Evolutionary conservation across 2,329 filamentous ascomycete species (phyloP), one percentile per base, ranked within the genome.

Genomic region (Coniella vitis): DNA sequence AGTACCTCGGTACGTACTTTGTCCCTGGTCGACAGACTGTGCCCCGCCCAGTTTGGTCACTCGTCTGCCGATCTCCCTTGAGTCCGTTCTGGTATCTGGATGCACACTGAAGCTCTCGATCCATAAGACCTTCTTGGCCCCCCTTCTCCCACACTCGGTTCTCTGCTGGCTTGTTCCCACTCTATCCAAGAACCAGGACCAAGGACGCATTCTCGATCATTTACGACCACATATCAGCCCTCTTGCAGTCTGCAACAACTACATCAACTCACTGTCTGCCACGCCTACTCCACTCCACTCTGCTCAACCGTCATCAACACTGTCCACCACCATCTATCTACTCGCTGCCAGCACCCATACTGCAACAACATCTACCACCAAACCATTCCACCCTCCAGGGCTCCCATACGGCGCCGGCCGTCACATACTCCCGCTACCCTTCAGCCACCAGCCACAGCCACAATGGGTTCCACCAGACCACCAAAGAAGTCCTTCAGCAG

Each of bases 401-500:
- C n/a, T n/a, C n/a, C n/a, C n/a, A n/a, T n/a, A n/a, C n/a, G n/a
- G n/a, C n/a, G n/a, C n/a, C n/a, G n/a, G n/a, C n/a, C n/a, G n/a
- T n/a, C n/a, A n/a, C n/a, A n/a, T n/a, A 46, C 38, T 45, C 49
- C 47, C 12, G 17, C 19, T 38, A 45, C 48, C 38, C 22, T 19
- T 41, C 8, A 7, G 5, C 38, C 7, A 29, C 17, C 38, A 29
- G 7, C 31, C 37, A 43, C 42, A 45, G 41, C 36, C 49, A 57
- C 36, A 42, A 66, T 64, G 62, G 61, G 61, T 48, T 59, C 60
- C 21, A 53, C 63, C 55, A 60, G 68, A 51, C 66, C 67, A 41
- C 51, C 62, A 45, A 61, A 64, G 55, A 60, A 60, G 19, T 62
- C 66, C 53, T 70, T 66, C 60, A 59, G 60, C 50, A 67, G 65